Evolutionary conservation across 164 flowering plant species (phyloP).

Genomic region (Nymphaea colorata): DNA sequence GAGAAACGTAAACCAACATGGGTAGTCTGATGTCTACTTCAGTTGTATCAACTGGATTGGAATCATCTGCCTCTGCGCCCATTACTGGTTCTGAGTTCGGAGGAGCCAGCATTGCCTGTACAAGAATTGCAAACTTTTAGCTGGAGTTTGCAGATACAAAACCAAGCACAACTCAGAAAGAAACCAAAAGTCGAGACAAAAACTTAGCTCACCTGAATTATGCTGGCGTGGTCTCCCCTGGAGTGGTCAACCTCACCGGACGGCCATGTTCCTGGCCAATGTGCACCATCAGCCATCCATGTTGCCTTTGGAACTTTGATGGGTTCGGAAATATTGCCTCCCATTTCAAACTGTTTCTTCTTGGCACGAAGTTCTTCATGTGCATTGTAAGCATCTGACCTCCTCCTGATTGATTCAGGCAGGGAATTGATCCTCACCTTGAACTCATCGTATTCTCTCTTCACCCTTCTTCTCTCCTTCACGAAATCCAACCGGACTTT

Average conservation of each 20-base stretch:
- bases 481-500: conserved; percentile 79
- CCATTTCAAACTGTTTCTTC: conserved; percentile 57
- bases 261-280: conserved; percentile 92
- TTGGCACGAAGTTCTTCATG: conserved; percentile 55
- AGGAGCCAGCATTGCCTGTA: conserved; percentile 81
- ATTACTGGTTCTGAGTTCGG: conserved; percentile 59
- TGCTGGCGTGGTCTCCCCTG: conserved; percentile 81
- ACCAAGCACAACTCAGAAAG: neutral
- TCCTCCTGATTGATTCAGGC: conserved; percentile 74
- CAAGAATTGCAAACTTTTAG: neutral
- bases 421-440: conserved; percentile 82
- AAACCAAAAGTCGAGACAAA: neutral
- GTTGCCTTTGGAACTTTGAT: conserved; percentile 68
- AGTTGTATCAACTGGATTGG: conserved; percentile 45
- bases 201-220: conserved; percentile 64
- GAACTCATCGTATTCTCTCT: conserved; percentile 91
- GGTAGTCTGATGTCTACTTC: conserved; percentile 76
- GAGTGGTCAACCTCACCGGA: conserved; percentile 59
- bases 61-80: conserved; percentile 45
- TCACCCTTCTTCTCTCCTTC: conserved; percentile 68
- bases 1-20: conserved; percentile 83
- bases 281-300: conserved; percentile 94
- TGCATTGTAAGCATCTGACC: conserved; percentile 87
- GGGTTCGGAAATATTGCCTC: conserved; percentile 32
- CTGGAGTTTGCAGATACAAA: neutral